Base-by-base conservation (phyloP, 75 land plant species). In the Ceratopteris richardii region DNA sequence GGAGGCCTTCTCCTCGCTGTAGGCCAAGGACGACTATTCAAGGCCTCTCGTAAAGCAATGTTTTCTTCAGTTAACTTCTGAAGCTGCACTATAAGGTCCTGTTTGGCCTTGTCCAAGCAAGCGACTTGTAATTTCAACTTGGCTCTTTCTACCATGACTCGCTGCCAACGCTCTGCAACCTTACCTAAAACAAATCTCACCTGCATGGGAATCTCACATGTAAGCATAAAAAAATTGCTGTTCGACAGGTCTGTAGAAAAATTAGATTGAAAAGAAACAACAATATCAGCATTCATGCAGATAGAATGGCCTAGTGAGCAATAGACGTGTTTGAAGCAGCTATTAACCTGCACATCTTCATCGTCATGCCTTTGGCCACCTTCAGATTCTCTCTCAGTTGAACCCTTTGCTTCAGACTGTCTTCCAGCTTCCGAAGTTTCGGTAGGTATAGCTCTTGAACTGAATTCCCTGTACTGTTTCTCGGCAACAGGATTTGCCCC, bases 131-230 rank as follows among this genome's bases (percentile, higher is more conserved):
- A 54, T 56, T 65, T 72, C 20, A 72, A 69, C 55, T 60, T 72
- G 4, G 74, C 74, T 21, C 74, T 53, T 48, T 72, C 74, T 26
- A 72, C 62, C 74, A 72, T 66, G 48, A 72, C 74, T 42, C 65
- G 74, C 29, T 72, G 74, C 74, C 74, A 72, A 25, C 74, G 53
- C 47, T 66, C 74, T 0, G 74, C 74, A 1, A 72, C 68, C 53
- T 72, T 72, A 0, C 74, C 74, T 28, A 72, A 29, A 37, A 72
- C 74, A 54, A 57, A 72, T 33, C 66, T 72, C 52, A 71, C 73
- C 73, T 69, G 61, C 29, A 51, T 22, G n/a, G n/a, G n/a, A n/a
- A n/a, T n/a, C n/a, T n/a, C n/a, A n/a, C n/a, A n/a, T n/a, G n/a
- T n/a, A n/a, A n/a, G n/a, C n/a, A n/a, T n/a, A n/a, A n/a, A n/a